Conservation (phyloP, 1,139 yeast genomes). For the Diutina catenulata region DNA sequence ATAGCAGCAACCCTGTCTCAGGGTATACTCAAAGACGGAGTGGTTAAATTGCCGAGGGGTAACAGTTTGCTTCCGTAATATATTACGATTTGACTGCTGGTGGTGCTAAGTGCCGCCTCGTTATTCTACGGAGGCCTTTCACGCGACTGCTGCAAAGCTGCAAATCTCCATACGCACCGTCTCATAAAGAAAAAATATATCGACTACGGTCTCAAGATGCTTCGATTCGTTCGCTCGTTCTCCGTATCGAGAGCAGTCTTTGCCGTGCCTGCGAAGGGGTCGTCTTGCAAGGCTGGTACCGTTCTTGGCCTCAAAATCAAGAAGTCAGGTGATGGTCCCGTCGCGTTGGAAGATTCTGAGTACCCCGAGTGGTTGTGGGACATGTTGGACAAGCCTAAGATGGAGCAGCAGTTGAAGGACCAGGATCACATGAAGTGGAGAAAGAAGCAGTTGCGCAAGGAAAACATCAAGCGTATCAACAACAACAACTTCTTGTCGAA, state of each 20-base stretch:
- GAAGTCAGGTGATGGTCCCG: conserved; percentile 78
- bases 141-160: too few relatives aligned
- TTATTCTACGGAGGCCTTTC: too few relatives aligned
- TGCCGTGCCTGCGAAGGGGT: conserved; percentile 12
- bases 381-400: conserved; percentile 54
- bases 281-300: conserved; percentile 65
- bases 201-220: too few relatives aligned
- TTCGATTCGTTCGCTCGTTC: conserved; percentile 1
- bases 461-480: conserved; percentile 60
- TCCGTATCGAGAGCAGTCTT: conserved; percentile 5
- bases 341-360: conserved; percentile 76
- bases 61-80: too few relatives aligned
- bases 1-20: too few relatives aligned
- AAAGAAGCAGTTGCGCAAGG: conserved; percentile 54
- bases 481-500: conserved; percentile 54
- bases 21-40: too few relatives aligned
- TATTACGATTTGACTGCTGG: too few relatives aligned
- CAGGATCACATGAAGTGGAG: conserved; percentile 58
- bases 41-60: too few relatives aligned
- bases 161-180: too few relatives aligned
- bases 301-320: conserved; percentile 63
- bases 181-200: too few relatives aligned
- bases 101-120: too few relatives aligned
- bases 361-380: conserved; percentile 96
- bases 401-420: conserved; percentile 38